phyloP scores from a whole-genome alignment of 192 early-diverging fungal genomes.

The Chytriomyces sp. region DNA sequence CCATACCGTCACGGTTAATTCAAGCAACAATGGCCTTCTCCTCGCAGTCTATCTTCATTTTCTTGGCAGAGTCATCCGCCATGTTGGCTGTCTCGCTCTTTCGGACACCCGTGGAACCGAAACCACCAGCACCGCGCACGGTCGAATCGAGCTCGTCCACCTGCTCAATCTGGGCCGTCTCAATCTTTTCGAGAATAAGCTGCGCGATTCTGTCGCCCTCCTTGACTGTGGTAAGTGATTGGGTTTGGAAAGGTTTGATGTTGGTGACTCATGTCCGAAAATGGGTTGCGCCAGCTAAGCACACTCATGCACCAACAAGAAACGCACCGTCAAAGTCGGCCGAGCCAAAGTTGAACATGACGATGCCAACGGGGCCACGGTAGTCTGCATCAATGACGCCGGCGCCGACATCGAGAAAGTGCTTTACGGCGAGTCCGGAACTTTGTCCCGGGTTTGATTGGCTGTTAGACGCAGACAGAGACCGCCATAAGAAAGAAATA shows the following conservation, averaged over 20 bases:
- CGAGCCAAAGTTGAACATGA: constrained; percentile 88
- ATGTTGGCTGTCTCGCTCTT: neutral
- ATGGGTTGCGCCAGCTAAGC: neutral
- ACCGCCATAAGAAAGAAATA: neutral
- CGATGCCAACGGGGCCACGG: constrained; percentile 79
- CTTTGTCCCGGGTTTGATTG: neutral
- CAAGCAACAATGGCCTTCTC: constrained; percentile 10
- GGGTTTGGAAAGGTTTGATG: neutral
- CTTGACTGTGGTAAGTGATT: constrained; percentile 52
- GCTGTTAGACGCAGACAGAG: constrained; percentile 5
- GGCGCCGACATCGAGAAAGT: constrained; percentile 85
- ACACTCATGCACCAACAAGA: constrained; percentile 9
- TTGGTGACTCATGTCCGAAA: neutral
- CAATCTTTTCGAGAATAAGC: constrained; percentile 86
- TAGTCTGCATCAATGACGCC: constrained; percentile 95
- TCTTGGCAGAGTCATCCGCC: constrained; percentile 7
- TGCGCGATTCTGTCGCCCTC: constrained; percentile 96
- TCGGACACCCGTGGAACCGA: constrained; percentile 54
- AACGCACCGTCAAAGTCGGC: constrained; percentile 56
- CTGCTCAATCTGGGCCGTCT: constrained; percentile 76
- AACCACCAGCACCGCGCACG: constrained; percentile 53
- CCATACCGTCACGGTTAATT: too few relatives aligned
- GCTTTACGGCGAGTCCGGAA: constrained; percentile 82
- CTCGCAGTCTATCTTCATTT: neutral
- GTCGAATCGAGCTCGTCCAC: constrained; percentile 62